Evolutionary conservation across 2,329 filamentous ascomycete genomes (phyloP).

Genomic region (Aspergillus glaucus): DNA sequence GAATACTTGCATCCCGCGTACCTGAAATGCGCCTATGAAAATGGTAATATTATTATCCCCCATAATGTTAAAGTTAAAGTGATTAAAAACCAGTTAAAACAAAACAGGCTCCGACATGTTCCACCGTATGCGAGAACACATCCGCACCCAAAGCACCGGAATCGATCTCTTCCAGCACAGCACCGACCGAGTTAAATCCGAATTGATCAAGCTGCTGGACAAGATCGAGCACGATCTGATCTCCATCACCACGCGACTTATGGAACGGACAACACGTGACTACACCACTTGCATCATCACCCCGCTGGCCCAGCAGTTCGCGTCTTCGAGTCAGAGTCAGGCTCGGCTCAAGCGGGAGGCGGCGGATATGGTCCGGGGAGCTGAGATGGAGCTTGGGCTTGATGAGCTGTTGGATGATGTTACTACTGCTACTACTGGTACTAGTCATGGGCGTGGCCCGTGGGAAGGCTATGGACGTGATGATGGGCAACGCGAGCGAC

Average conservation of each 20-base stretch:
- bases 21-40: neutral
- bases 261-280: neutral
- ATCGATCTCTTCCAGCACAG: neutral
- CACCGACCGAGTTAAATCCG: neutral
- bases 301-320: neutral
- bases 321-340: neutral
- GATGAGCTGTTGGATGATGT: neutral
- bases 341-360: neutral
- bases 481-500: neutral
- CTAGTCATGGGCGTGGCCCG: too few relatives aligned
- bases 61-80: neutral
- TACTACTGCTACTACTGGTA: neutral
- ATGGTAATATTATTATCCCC: neutral
- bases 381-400: constrained; percentile 2
- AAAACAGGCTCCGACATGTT: neutral
- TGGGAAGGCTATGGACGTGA: too few relatives aligned
- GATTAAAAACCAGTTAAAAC: neutral
- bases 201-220: neutral
- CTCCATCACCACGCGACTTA: neutral
- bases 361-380: neutral
- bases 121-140: neutral
- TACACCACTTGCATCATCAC: constrained; percentile 7
- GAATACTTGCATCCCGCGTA: neutral
- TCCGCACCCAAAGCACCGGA: neutral
- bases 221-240: neutral